phyloP scores from a whole-genome alignment of 176 grass and related monocot genomes.

The Aegilops umbellulata region DNA sequence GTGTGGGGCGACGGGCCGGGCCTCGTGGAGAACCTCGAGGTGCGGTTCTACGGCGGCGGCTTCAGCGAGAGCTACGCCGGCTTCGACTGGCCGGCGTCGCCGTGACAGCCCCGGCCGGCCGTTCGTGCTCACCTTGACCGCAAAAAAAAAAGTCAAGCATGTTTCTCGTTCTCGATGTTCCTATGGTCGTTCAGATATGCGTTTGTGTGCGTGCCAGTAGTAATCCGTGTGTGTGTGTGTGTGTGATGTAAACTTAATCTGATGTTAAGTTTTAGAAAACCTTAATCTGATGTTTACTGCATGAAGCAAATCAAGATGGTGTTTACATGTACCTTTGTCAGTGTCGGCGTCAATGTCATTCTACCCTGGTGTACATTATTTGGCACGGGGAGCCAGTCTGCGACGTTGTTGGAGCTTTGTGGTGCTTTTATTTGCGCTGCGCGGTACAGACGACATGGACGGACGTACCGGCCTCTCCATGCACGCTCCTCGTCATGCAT shows the following conservation, averaged over 20 bases:
- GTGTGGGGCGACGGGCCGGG: constrained; percentile 82
- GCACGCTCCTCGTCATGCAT: too few relatives aligned
- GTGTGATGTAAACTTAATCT: constrained; percentile 36
- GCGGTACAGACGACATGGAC: background rate
- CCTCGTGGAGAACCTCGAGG: constrained; percentile 61
- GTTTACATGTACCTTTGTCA: too few relatives aligned
- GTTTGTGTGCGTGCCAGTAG: background rate
- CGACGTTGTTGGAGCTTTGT: background rate
- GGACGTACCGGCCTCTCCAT: too few relatives aligned
- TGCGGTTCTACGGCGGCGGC: constrained; percentile 83
- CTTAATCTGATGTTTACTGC: constrained; percentile 32
- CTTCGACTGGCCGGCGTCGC: constrained; percentile 88
- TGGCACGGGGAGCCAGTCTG: too few relatives aligned
- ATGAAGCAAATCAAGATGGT: constrained; percentile 42
- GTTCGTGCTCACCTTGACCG: background rate
- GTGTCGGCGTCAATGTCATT: too few relatives aligned
- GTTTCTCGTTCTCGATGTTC: too few relatives aligned
- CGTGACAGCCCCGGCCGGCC: constrained; percentile 32
- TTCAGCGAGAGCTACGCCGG: constrained; percentile 59
- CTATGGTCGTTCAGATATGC: background rate
- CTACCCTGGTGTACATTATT: too few relatives aligned
- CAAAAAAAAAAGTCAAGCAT: background rate
- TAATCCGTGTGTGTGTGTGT: constrained; percentile 43
- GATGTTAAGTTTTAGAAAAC: background rate
- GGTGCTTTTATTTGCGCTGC: too few relatives aligned